Evolutionary conservation across 2,329 filamentous ascomycete genomes (phyloP).

Genomic region (Sporothrix humicola): DNA sequence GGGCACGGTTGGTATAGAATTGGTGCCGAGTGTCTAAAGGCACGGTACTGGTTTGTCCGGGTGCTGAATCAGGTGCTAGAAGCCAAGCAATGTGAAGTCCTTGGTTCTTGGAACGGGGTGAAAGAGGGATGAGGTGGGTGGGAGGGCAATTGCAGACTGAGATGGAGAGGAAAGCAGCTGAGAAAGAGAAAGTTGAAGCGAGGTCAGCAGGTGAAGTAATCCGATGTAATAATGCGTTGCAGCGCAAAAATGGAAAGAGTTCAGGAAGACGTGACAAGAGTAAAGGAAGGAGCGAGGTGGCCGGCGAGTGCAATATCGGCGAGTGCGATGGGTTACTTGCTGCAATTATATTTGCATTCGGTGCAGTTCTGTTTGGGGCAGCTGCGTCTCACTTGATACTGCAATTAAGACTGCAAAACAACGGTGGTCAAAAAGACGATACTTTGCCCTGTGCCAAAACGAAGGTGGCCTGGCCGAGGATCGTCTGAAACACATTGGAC

Average conservation of each 20-base stretch:
- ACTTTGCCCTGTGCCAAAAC: no score
- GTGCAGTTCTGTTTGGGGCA: no score
- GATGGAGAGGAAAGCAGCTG: not conserved
- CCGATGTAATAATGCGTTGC: not conserved
- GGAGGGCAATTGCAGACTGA: not conserved
- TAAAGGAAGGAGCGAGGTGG: not conserved
- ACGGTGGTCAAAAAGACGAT: not conserved
- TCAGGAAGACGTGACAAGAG: not conserved
- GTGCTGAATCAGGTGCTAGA: conserved; percentile 10
- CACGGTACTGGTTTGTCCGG: not conserved
- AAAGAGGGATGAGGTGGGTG: not conserved
- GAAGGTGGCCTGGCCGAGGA: not conserved
- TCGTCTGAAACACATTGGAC: conserved; percentile 12
- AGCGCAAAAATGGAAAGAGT: not conserved
- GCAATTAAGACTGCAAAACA: not conserved
- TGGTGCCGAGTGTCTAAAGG: not conserved
- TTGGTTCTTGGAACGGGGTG: not conserved
- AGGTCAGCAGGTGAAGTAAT: not conserved
- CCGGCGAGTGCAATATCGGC: not conserved
- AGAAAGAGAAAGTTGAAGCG: conserved; percentile 6
- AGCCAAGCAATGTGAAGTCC: not conserved
- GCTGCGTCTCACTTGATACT: no score
- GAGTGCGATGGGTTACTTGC: no score
- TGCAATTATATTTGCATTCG: no score
- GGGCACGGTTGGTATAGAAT: not conserved